Evolutionary conservation across 257 asterid species (phyloP).

Genomic region (Marsdenia floribunda): DNA sequence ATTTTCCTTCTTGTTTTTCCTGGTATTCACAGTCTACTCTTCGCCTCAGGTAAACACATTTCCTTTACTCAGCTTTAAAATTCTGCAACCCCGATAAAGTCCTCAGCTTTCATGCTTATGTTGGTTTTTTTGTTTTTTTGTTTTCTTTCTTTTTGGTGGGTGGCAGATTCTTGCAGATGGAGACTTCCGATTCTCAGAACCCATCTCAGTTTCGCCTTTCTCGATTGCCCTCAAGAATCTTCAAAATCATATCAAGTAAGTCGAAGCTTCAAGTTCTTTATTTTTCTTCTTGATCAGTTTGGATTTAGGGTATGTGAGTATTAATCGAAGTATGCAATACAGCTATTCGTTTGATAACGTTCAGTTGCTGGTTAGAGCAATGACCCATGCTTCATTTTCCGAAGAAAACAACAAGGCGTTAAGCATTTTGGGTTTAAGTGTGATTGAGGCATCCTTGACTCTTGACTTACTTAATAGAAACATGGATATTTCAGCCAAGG

Average conservation of each 20-base stretch:
- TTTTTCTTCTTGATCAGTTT: background rate
- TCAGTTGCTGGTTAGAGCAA: constrained; percentile 51
- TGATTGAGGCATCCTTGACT: constrained; percentile 40
- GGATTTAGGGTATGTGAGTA: background rate
- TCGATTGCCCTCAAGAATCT: constrained; percentile 52
- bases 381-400: constrained; percentile 79
- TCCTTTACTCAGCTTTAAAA: background rate
- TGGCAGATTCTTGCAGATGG: constrained; percentile 27
- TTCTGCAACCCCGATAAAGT: constrained; percentile 9
- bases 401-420: constrained; percentile 76
- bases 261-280: background rate
- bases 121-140: background rate
- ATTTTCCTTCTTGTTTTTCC: constrained; percentile 21
- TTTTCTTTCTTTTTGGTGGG: background rate
- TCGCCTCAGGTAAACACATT: constrained; percentile 32
- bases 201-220: constrained; percentile 39
- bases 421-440: constrained; percentile 52
- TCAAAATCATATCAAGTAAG: constrained; percentile 56
- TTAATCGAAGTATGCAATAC: background rate
- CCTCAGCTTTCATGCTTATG: constrained; percentile 2
- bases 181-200: constrained; percentile 7
- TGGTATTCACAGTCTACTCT: constrained; percentile 29
- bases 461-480: constrained; percentile 35
- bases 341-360: constrained; percentile 58
- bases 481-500: constrained; percentile 50